Conservation (phyloP, 2,329 filamentous ascomycete species). For the Chaetomium strumarium region DNA sequence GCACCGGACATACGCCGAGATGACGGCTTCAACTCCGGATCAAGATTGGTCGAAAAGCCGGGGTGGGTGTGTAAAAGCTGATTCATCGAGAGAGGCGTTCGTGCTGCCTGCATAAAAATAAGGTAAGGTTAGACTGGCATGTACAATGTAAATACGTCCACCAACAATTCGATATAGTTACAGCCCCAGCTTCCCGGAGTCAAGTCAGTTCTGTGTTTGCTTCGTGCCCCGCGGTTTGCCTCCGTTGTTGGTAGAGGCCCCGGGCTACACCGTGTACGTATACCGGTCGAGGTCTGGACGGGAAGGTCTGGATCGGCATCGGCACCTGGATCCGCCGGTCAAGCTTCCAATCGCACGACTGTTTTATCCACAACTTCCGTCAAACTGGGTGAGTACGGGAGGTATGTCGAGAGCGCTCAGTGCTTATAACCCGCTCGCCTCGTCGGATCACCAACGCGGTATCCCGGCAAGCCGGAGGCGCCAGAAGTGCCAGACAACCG, state of each 20-base stretch:
- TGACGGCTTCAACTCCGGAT: background rate
- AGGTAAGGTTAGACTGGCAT: no score
- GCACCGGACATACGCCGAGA: background rate
- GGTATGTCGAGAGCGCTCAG: background rate
- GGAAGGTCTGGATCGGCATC: constrained; percentile 12
- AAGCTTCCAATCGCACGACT: constrained; percentile 15
- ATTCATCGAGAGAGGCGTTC: background rate
- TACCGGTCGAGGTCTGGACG: background rate
- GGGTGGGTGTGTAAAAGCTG: background rate
- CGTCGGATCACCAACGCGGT: constrained; percentile 16
- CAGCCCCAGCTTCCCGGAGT: constrained; percentile 8
- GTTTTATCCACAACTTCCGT: constrained; percentile 18
- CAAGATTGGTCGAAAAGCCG: background rate
- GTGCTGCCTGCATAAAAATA: no score
- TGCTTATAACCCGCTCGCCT: constrained; percentile 14
- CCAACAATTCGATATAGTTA: background rate
- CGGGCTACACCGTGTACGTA: no score
- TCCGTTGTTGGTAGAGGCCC: background rate
- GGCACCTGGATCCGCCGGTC: constrained; percentile 7
- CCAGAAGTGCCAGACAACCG: background rate
- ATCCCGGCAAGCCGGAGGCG: constrained; percentile 17
- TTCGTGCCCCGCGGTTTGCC: constrained; percentile 6
- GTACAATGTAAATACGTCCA: background rate
- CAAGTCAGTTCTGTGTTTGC: constrained; percentile 3
- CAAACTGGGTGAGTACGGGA: constrained; percentile 15